Percentiles rank a stretch among this genome's conserved stretches.
These are phyloP conservation scores for Creolimax fragrantissima DNA, from an alignment of 78 protist species.

Conservation along the genomic window DNA sequence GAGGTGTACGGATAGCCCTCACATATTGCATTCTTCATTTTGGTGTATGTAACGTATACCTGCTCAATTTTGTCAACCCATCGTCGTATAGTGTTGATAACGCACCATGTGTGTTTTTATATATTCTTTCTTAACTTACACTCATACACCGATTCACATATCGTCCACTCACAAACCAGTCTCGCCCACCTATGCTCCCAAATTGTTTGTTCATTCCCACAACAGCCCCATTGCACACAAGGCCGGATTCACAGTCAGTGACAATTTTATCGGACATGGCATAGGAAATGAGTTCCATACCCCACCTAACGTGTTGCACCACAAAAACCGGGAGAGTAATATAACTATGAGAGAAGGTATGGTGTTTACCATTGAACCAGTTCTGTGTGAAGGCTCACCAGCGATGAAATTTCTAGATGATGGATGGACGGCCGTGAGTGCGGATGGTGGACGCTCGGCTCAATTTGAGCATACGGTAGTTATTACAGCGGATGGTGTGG, in stretches of 20 bases:
- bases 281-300: slow-evolving; percentile 76
- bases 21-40: no score
- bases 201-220: no score
- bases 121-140: no score
- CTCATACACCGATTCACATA: no score
- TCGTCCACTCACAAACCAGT: no score
- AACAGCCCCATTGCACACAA: not conserved
- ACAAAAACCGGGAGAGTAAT: slow-evolving; percentile 46
- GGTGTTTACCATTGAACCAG: slow-evolving; percentile 94
- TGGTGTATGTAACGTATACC: no score
- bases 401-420: slow-evolving; percentile 78
- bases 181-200: no score
- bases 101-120: no score
- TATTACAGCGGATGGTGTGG: slow-evolving; percentile 71
- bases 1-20: no score
- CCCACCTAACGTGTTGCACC: slow-evolving; percentile 77
- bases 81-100: no score
- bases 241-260: not conserved
- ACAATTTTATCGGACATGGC: slow-evolving; percentile 88
- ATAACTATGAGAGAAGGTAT: slow-evolving; percentile 75
- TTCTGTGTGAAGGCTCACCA: slow-evolving; percentile 63
- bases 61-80: no score
- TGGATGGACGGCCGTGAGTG: slow-evolving; percentile 85
- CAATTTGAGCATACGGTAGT: slow-evolving; percentile 96
- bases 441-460: slow-evolving; percentile 87